Evolutionary conservation across 768 basidiomycete species (phyloP).

Genomic region (Agaricus bisporus): DNA sequence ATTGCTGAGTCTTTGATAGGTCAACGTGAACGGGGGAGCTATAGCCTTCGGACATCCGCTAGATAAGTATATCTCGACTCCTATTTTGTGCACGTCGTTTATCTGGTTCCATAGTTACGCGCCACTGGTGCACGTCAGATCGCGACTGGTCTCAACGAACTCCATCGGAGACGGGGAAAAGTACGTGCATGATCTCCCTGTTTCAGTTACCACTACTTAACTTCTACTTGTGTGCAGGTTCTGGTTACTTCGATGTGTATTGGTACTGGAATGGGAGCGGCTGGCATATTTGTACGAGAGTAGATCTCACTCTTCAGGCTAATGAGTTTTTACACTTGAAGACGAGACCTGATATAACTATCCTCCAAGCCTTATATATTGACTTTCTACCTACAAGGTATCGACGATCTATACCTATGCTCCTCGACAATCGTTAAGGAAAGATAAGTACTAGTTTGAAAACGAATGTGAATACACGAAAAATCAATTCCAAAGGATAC

Average conservation of each 20-base stretch:
- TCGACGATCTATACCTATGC: constrained; percentile 2
- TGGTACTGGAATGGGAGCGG: constrained; percentile 90
- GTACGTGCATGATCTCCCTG: constrained; percentile 23
- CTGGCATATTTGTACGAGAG: constrained; percentile 65
- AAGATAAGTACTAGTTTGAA: constrained; percentile 2
- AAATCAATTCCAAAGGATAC: background rate
- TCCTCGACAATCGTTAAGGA: constrained; percentile 4
- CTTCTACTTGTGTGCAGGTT: constrained; percentile 33
- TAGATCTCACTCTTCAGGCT: constrained; percentile 8
- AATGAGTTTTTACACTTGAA: background rate
- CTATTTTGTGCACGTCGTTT: constrained; percentile 14
- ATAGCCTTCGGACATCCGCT: constrained; percentile 83
- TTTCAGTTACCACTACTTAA: background rate
- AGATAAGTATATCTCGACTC: constrained; percentile 44
- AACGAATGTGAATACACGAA: background rate
- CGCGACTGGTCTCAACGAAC: constrained; percentile 74
- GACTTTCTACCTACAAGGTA: constrained; percentile 4
- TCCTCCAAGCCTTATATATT: constrained; percentile 6
- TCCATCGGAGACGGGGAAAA: constrained; percentile 64
- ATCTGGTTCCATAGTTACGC: constrained; percentile 33
- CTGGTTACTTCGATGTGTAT: constrained; percentile 90
- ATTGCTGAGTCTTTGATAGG: constrained; percentile 26
- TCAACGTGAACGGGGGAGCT: constrained; percentile 88
- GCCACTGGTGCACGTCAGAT: constrained; percentile 84
- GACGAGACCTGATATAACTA: background rate